Conservation (phyloP, 1,284 basidiomycete species). For the Agaricales sp. region DNA sequence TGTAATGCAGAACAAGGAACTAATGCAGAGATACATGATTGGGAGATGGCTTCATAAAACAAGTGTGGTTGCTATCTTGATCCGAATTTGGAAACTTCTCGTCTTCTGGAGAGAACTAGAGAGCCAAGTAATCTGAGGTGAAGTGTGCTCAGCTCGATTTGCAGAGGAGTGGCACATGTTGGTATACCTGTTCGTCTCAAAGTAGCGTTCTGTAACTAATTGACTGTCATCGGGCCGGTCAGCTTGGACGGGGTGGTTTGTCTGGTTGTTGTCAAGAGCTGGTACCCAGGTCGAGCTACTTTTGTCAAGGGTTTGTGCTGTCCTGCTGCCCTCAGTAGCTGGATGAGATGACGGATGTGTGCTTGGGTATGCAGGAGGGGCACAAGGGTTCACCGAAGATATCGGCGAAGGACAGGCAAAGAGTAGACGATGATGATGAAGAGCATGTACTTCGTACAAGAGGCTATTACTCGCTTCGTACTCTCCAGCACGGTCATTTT, state of each 20-base stretch:
- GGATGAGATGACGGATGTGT: too few relatives aligned
- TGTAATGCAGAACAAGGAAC: background rate
- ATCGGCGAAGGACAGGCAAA: conserved; percentile 25
- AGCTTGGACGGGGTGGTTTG: too few relatives aligned
- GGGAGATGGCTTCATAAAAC: too few relatives aligned
- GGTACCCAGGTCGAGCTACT: too few relatives aligned
- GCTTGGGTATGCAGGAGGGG: too few relatives aligned
- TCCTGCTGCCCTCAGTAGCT: too few relatives aligned
- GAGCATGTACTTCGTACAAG: conserved; percentile 56
- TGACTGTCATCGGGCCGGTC: conserved; percentile 30
- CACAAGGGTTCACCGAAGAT: too few relatives aligned
- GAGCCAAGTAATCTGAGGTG: background rate
- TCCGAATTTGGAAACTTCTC: conserved; percentile 21
- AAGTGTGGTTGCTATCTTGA: conserved; percentile 11
- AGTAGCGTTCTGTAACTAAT: conserved; percentile 48
- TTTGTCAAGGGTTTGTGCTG: too few relatives aligned
- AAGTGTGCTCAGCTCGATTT: too few relatives aligned
- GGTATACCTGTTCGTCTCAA: conserved; percentile 52
- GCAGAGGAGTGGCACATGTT: too few relatives aligned
- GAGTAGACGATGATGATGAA: conserved; percentile 48
- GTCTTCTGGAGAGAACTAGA: conserved; percentile 6
- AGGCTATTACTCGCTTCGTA: conserved; percentile 42
- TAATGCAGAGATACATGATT: too few relatives aligned
- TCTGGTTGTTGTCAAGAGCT: too few relatives aligned
- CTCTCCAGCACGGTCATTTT: conserved; percentile 21